Evolutionary conservation across 805 yeast genomes (phyloP).

Genomic region (Pachysolen tannophilus): DNA sequence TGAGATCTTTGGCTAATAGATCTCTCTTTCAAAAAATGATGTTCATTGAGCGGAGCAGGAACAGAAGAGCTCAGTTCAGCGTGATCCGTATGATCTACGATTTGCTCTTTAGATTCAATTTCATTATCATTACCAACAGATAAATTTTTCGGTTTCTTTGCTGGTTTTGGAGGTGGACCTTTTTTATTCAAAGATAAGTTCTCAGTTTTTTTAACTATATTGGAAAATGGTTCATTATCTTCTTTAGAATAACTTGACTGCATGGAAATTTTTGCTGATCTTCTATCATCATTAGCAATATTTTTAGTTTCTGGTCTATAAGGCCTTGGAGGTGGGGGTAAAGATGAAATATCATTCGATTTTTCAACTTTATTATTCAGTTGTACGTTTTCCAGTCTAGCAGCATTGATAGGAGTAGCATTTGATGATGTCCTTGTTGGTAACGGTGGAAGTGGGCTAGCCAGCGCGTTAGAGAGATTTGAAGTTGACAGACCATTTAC

Average conservation of each 20-base stretch:
- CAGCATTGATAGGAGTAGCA: neutral
- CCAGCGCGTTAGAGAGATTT: neutral
- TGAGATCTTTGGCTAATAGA: no score
- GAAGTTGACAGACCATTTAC: neutral
- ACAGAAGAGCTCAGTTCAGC: no score
- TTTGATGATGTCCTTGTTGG: neutral
- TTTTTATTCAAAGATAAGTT: slow-evolving; percentile 2
- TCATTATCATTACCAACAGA: neutral
- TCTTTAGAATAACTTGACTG: neutral
- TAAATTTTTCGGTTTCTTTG: slow-evolving; percentile 3
- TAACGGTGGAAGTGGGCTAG: neutral
- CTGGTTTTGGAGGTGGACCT: slow-evolving; percentile 15
- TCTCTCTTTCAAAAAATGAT: no score
- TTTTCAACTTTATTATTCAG: neutral
- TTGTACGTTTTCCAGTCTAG: neutral
- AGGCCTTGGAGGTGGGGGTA: slow-evolving; percentile 2
- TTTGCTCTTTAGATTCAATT: neutral
- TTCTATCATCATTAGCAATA: slow-evolving; percentile 1
- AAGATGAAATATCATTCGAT: neutral
- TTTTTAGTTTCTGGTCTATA: slow-evolving; percentile 1
- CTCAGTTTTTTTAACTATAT: neutral
- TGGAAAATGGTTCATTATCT: slow-evolving; percentile 1
- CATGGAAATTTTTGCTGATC: neutral
- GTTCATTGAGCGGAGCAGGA: no score
- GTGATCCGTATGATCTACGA: no score